phyloP scores from a whole-genome alignment of 2,329 filamentous ascomycete species.

The Hirsutella thompsonii region DNA sequence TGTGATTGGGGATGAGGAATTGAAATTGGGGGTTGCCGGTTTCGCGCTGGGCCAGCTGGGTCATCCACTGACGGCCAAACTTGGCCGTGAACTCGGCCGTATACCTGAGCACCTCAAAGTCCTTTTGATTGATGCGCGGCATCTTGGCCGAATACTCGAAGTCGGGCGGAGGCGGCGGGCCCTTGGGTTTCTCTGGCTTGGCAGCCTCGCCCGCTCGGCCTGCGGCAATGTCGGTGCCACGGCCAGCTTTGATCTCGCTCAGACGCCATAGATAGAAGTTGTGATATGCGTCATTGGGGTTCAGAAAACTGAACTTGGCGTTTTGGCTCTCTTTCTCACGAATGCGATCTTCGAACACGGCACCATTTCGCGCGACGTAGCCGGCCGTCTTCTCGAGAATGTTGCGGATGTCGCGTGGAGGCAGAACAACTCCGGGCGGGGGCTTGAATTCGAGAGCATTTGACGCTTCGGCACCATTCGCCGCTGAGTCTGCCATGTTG shows the following conservation, averaged over 20 bases:
- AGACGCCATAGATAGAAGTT: constrained; percentile 86
- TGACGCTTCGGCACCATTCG: constrained; percentile 39
- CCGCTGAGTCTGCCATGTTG: constrained; percentile 1
- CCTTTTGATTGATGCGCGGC: constrained; percentile 92
- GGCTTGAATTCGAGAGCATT: constrained; percentile 59
- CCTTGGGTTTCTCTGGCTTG: constrained; percentile 53
- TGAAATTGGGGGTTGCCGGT: constrained; percentile 89
- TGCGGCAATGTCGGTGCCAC: constrained; percentile 66
- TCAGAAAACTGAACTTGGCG: constrained; percentile 85
- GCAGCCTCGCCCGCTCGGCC: constrained; percentile 56
- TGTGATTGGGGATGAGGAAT: constrained; percentile 90
- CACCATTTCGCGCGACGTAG: constrained; percentile 62
- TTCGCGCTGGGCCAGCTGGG: constrained; percentile 76
- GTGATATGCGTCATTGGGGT: constrained; percentile 68
- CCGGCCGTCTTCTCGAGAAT: constrained; percentile 90
- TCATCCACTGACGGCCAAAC: constrained; percentile 87
- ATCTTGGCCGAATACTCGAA: constrained; percentile 93
- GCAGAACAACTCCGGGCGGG: constrained; percentile 73
- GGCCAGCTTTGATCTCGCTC: constrained; percentile 70
- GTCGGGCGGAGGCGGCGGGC: constrained; percentile 72
- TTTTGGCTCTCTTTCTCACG: constrained; percentile 73
- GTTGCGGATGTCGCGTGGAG: constrained; percentile 75
- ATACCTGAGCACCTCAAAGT: constrained; percentile 61
- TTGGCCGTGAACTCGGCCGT: constrained; percentile 89
- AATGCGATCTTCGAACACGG: constrained; percentile 69